Base-by-base conservation (phyloP, 208 protist species). In the Leishmania mexicana region DNA sequence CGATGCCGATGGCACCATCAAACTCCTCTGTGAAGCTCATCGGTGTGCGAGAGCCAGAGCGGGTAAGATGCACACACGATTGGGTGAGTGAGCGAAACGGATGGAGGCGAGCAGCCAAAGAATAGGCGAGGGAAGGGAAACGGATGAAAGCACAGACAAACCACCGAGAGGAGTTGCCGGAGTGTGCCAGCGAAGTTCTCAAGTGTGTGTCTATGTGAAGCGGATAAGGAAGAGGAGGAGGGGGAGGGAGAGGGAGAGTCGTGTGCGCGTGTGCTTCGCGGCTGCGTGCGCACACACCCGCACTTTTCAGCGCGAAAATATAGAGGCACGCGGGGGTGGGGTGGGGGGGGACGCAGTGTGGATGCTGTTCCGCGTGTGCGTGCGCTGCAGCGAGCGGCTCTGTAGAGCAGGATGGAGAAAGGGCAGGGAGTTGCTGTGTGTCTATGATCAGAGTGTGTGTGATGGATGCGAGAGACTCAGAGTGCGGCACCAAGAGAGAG, bases 1-100 rank as follows among this genome's bases (percentile, higher is more conserved):
- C 98, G 76, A 99, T 99, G 79, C 93, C 94, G 83, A 97, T 93
- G 47, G 88, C 92, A 28, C 92, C 92, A 31, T 89, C 87, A 67
- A 95, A 95, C 35, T 73, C 83, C 42, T 93, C 85, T 6, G 71
- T 51, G 74, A 75, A 80, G 62, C 77, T 74, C 76, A 83, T 87
- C 8, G 35, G 57, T 67, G 70, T 28, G 45, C 24, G 70, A 54
- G 45, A 19, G 35, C 13, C 24, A n/a, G 24, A 51, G 70, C 70
- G 47, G 28, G 70, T 38, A 35, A 15, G 28, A 54, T 24, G 2
- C 45, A 31, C 45, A 31, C 24, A 38, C 21, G n/a, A 58, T 7
- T 40, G 42, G 21, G 73, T 42, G 73, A 45, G 28, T 40, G 31
- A 8, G 40, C 5, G 67, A 76, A 31, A 35, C 13, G 13, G 49